Conservation (phyloP, 2,329 filamentous ascomycete species). For the Xylaria sp. region DNA sequence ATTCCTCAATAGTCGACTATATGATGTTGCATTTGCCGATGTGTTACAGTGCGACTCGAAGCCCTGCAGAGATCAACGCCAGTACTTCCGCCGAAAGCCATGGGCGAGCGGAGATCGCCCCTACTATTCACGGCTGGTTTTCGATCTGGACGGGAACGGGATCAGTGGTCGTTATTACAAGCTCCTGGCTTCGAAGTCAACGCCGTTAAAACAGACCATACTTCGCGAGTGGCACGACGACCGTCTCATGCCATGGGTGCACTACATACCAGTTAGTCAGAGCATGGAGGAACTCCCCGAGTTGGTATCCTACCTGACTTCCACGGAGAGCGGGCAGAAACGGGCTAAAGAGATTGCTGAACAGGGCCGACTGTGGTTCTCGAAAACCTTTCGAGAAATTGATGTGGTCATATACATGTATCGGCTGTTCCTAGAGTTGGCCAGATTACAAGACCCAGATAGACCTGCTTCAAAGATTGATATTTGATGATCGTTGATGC, state of each 20-base stretch:
- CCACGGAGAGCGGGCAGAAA: slow-evolving; percentile 51
- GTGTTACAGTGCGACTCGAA: slow-evolving; percentile 51
- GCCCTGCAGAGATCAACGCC: slow-evolving; percentile 45
- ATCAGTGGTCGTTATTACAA: slow-evolving; percentile 60
- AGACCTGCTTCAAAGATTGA: slow-evolving; percentile 22
- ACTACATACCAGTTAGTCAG: slow-evolving; percentile 60
- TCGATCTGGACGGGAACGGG: slow-evolving; percentile 63
- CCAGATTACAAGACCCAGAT: slow-evolving; percentile 47
- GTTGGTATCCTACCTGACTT: slow-evolving; percentile 52
- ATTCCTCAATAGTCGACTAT: slow-evolving; percentile 47
- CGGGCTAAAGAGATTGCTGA: slow-evolving; percentile 59
- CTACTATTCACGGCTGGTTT: slow-evolving; percentile 48
- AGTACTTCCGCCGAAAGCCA: slow-evolving; percentile 40
- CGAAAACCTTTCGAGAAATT: slow-evolving; percentile 58
- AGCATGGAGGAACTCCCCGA: slow-evolving; percentile 58
- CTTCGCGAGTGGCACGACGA: slow-evolving; percentile 65
- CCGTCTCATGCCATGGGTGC: slow-evolving; percentile 59
- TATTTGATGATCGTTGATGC: background rate
- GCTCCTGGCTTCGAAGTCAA: slow-evolving; percentile 53
- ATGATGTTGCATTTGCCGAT: slow-evolving; percentile 52
- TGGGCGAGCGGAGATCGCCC: slow-evolving; percentile 46
- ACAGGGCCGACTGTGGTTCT: slow-evolving; percentile 60
- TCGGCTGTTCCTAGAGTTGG: slow-evolving; percentile 63
- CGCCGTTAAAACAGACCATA: slow-evolving; percentile 58
- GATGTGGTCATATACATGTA: slow-evolving; percentile 67